Evolutionary conservation across 1,284 basidiomycete genomes (phyloP).

Genomic region (Cutaneotrichosporon spelunceum): DNA sequence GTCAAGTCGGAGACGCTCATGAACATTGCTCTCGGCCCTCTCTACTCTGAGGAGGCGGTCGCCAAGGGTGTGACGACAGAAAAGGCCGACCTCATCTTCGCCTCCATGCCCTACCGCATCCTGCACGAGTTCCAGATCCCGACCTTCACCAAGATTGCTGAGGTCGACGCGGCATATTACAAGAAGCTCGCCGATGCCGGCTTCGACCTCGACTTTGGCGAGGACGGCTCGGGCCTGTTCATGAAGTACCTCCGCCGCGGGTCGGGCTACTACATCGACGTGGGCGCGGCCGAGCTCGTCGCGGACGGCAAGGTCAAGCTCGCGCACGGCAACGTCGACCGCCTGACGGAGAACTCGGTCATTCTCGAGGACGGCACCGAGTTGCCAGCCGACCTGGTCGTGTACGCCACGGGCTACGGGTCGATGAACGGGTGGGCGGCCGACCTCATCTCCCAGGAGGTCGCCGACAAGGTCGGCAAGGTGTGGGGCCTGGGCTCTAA

Average conservation of each 20-base stretch:
- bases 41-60: slow-evolving; percentile 59
- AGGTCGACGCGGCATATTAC: slow-evolving; percentile 21
- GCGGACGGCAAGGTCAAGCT: slow-evolving; percentile 31
- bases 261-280: slow-evolving; percentile 25
- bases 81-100: slow-evolving; percentile 52
- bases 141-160: slow-evolving; percentile 45
- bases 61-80: slow-evolving; percentile 57
- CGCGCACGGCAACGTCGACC: slow-evolving; percentile 25
- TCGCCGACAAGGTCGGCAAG: slow-evolving; percentile 22
- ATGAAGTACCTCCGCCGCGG: slow-evolving; percentile 26
- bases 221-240: slow-evolving; percentile 24
- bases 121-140: slow-evolving; percentile 57
- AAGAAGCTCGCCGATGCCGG: slow-evolving; percentile 21
- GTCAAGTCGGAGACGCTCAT: slow-evolving; percentile 53
- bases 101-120: slow-evolving; percentile 54
- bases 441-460: slow-evolving; percentile 21
- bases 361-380: slow-evolving; percentile 16
- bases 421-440: slow-evolving; percentile 23
- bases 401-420: slow-evolving; percentile 25
- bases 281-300: slow-evolving; percentile 25
- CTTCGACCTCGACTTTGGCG: slow-evolving; percentile 30
- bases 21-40: slow-evolving; percentile 52
- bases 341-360: slow-evolving; percentile 22
- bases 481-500: slow-evolving; percentile 22
- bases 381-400: slow-evolving; percentile 22